Base-by-base conservation (phyloP, 164 flowering plant species). In the Tetrastigma voinierianum region DNA sequence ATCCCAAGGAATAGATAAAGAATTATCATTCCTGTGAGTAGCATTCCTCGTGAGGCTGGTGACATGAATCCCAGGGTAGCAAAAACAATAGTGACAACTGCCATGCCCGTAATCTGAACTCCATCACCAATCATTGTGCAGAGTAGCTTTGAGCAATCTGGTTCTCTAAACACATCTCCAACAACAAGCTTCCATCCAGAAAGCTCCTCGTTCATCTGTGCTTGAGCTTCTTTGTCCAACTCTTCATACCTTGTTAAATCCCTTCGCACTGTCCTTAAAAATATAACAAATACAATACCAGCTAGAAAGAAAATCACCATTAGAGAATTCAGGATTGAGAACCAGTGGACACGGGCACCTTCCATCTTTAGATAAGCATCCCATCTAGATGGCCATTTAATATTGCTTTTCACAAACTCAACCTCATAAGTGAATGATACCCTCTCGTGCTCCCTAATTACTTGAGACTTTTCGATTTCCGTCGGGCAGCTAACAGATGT, bases 101-200 rank as follows among this genome's bases (percentile, higher is more conserved):
- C 79, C 82, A 79, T 79, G 23, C 82, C 82, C 16, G 73, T 47
- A 23, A 79, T 79, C 61, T 76, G 82, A 10, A 79, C 71, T 2
- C 82, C 82, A 63, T 79, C 75, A 10, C 82, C 80, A 65, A 79
- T 67, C 82, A 79, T 79, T 48, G 76, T 74, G 46, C 80, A 76
- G 9, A 79, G 76, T 23, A 79, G 77, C 63, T 70, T 73, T 4
- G 80, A 51, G 47, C 45, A 68, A 11, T 66, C 60, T 9, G 80
- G 80, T 45, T 74, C 82, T 56, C 80, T 65, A 46, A 78, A 78
- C 46, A 77, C 83, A 65, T 80, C 81, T 23, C 83, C 83, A 51
- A 80, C 83, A 25, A 80, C 81, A 56, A 80, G 80, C 72, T 80
- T 80, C 83, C 83, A 80, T 5, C 83, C 83, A 1, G 83, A 80